Conservation (phyloP, 768 basidiomycete species). For the Leccinum subtestaceum region DNA sequence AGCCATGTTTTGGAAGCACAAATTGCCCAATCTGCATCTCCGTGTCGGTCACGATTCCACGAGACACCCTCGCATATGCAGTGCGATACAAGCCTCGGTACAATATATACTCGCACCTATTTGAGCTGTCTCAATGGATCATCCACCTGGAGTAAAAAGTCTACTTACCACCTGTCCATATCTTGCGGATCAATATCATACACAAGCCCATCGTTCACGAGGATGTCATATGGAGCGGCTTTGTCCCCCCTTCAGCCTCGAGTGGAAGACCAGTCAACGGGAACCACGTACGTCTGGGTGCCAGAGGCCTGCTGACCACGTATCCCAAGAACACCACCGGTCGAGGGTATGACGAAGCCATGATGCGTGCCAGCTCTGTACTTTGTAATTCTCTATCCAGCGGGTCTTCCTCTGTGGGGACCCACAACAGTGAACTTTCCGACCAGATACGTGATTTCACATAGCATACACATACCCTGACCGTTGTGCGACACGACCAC, state of each 20-base stretch:
- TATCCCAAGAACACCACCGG: constrained; percentile 83
- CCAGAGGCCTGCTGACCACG: constrained; percentile 69
- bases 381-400: constrained; percentile 88
- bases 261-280: neutral
- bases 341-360: constrained; percentile 62
- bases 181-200: constrained; percentile 79
- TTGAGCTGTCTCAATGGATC: neutral
- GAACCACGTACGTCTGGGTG: constrained; percentile 51
- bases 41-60: constrained; percentile 85
- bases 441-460: neutral
- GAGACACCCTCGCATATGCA: constrained; percentile 78
- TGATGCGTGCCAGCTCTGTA: constrained; percentile 74
- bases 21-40: constrained; percentile 89
- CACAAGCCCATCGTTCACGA: constrained; percentile 74
- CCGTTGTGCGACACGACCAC: constrained; percentile 92
- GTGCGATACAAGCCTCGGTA: constrained; percentile 80
- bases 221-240: constrained; percentile 76
- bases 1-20: constrained; percentile 61
- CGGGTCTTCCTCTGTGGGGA: constrained; percentile 71
- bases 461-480: constrained; percentile 56
- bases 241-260: constrained; percentile 10
- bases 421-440: neutral
- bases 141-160: neutral
- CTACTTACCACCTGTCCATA: constrained; percentile 60
- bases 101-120: constrained; percentile 88